Evolutionary conservation across 1,284 basidiomycete species (phyloP), one percentile per base, ranked within the genome.

Genomic region (Taiwanofungus camphoratus): DNA sequence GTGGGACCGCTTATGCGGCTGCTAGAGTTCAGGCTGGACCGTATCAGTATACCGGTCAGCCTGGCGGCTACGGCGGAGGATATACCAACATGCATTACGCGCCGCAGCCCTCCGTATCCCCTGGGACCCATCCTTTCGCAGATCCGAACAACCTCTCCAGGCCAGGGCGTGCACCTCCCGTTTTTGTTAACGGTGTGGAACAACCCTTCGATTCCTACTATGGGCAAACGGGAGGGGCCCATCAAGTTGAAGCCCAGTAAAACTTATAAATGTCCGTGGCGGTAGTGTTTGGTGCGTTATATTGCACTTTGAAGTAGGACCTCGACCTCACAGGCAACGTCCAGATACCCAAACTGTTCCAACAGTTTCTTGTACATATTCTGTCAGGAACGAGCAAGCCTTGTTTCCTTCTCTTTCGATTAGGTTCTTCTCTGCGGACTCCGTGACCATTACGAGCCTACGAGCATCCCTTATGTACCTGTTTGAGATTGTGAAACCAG

Each of bases 71-170:
- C 35, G 49, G 35, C 32, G 42, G 41, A 20, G 50, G 39, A n/a
- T 54, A 51, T 26, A 49, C 42, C 4, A 39, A 39, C 42, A 29
- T 31, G 20, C 44, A 48, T 23, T 49, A 48, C 39, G 40, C 40
- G 20, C 31, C 38, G 6, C 36, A 38, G 36, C 36, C n/a, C 30
- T 37, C 27, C 26, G 41, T 32, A 35, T 36, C 48, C 9, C 24
- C 47, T 3, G 26, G 47, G 4, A 34, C 41, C 5, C 60, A 64
- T 44, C 62, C 61, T 4, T 64, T 55, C 46, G 60, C 60, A 15
- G 55, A 62, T 49, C 63, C 62, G 19, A 48, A 48, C 42, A 60
- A 61, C 48, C 40, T 50, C 24, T 33, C 41, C 6, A 44, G 52
- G 27, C 35, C 37, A 16, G 41, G 38, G 22, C 48, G 38, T 13